Percentiles rank a stretch among this genome's conserved stretches.
phyloP scores from a whole-genome alignment of 176 grass and related monocot genomes.

The Tuctoria greenei region DNA sequence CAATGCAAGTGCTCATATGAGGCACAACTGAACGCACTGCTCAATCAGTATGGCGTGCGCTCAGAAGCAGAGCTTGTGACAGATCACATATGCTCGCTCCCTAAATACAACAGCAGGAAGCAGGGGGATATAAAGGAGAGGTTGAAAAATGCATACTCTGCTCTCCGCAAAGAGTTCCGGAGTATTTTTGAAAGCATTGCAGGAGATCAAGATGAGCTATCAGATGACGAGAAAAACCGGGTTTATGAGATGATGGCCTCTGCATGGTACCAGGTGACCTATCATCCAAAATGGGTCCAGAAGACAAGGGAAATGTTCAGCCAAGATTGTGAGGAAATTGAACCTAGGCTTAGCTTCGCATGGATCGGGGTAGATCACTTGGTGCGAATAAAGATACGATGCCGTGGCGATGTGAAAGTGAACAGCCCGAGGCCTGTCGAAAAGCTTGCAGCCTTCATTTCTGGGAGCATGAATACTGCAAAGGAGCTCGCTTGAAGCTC shows the following conservation, averaged over 20 bases:
- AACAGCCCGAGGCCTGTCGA: conserved; percentile 54
- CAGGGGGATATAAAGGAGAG: conserved; percentile 78
- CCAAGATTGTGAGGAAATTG: conserved; percentile 37
- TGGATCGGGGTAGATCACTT: conserved; percentile 84
- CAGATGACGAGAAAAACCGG: conserved; percentile 50
- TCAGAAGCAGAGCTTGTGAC: conserved; percentile 87
- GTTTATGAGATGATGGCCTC: conserved; percentile 72
- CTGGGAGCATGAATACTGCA: conserved; percentile 43
- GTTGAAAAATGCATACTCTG: conserved; percentile 66
- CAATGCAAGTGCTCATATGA: conserved; percentile 62
- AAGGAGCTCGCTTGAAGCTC: not conserved
- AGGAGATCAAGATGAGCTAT: conserved; percentile 38
- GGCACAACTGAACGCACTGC: conserved; percentile 54
- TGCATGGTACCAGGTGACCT: conserved; percentile 91
- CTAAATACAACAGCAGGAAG: conserved; percentile 67
- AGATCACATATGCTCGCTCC: conserved; percentile 67
- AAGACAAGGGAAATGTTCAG: conserved; percentile 46
- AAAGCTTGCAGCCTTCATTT: conserved; percentile 62
- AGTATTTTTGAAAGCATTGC: conserved; percentile 47
- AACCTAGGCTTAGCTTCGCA: conserved; percentile 70
- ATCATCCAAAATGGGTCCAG: conserved; percentile 65
- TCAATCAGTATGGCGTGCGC: conserved; percentile 60
- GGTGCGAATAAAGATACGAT: conserved; percentile 61
- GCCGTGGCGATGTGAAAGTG: conserved; percentile 27
- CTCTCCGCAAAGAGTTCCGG: conserved; percentile 60